phyloP scores from a whole-genome alignment of 805 yeast species.

The Millerago galiae region DNA sequence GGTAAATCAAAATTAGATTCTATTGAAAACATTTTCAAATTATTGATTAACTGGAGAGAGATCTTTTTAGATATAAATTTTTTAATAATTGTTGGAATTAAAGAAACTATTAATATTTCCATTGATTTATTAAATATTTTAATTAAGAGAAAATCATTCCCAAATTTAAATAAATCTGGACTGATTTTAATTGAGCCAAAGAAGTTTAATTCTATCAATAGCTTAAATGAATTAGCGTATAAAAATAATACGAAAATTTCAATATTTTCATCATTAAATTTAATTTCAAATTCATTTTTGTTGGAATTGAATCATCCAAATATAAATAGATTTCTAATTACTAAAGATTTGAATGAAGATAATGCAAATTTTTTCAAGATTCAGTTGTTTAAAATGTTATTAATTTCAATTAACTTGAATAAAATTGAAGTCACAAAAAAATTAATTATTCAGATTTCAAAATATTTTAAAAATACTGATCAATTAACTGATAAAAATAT shows the following conservation, averaged over 20 bases:
- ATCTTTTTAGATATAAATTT: slow-evolving; percentile 42
- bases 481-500: background rate
- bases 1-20: slow-evolving; percentile 25
- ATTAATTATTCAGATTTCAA: slow-evolving; percentile 39
- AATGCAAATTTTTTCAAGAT: slow-evolving; percentile 31
- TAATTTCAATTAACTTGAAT: slow-evolving; percentile 39
- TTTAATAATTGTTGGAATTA: slow-evolving; percentile 43
- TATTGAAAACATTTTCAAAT: slow-evolving; percentile 36
- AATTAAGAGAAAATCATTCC: slow-evolving; percentile 25
- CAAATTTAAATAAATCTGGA: slow-evolving; percentile 24
- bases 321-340: slow-evolving; percentile 46
- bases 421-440: slow-evolving; percentile 22
- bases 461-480: slow-evolving; percentile 25
- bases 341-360: slow-evolving; percentile 29
- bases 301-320: slow-evolving; percentile 51
- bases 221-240: slow-evolving; percentile 3
- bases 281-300: slow-evolving; percentile 45
- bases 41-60: slow-evolving; percentile 43
- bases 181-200: slow-evolving; percentile 18
- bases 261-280: slow-evolving; percentile 45
- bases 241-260: slow-evolving; percentile 39
- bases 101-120: slow-evolving; percentile 48
- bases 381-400: slow-evolving; percentile 37
- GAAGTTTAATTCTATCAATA: background rate
- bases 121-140: slow-evolving; percentile 40